phyloP scores from a whole-genome alignment of 1,139 yeast species.

The Pneumocystis wakefieldiae region DNA sequence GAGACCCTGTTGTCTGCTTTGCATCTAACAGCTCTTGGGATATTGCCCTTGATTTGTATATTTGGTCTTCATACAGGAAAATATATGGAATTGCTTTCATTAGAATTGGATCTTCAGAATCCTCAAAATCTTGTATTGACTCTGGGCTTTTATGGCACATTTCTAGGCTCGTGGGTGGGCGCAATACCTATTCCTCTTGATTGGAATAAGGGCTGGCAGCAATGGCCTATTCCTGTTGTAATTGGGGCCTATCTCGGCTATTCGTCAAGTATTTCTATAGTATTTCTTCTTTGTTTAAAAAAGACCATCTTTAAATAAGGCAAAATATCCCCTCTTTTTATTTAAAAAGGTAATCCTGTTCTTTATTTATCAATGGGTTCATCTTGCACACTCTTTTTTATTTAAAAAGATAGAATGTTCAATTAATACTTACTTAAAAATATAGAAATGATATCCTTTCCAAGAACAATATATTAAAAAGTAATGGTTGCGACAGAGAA shows the following conservation, averaged over 20 bases:
- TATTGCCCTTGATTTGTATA: background rate
- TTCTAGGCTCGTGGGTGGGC: constrained; percentile 80
- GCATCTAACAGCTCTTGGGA: background rate
- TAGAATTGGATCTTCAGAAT: background rate
- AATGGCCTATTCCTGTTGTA: constrained; percentile 85
- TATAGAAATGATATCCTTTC: background rate
- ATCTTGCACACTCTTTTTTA: no score
- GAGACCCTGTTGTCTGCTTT: background rate
- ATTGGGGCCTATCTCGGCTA: constrained; percentile 70
- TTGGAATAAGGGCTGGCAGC: constrained; percentile 97
- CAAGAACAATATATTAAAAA: background rate
- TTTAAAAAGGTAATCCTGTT: background rate
- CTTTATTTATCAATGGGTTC: background rate
- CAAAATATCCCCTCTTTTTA: background rate
- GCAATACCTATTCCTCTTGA: constrained; percentile 88
- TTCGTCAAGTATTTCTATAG: constrained; percentile 34
- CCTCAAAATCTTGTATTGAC: background rate
- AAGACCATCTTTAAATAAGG: background rate
- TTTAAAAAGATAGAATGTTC: no score
- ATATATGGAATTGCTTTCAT: background rate
- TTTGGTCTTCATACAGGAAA: background rate
- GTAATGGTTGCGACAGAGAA: background rate
- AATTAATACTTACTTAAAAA: background rate
- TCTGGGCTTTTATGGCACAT: constrained; percentile 26
- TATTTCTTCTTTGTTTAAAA: background rate